Conservation (phyloP, 306 rosid genomes). For the Castanea mollissima region DNA sequence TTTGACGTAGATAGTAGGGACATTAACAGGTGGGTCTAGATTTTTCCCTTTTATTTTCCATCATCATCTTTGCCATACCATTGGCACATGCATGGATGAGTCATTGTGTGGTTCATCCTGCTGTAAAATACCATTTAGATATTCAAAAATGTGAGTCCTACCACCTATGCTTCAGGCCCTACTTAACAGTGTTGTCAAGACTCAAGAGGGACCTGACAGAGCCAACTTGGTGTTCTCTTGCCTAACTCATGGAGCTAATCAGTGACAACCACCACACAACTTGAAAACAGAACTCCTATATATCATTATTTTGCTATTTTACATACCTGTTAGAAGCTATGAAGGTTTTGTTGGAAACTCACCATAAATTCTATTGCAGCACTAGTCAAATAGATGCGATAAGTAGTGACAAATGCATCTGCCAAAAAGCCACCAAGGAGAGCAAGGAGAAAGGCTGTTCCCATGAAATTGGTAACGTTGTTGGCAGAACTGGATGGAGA, state of each 20-base stretch:
- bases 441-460: conserved; percentile 79
- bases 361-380: conserved; percentile 72
- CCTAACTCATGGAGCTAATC: background rate
- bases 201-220: background rate
- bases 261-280: background rate
- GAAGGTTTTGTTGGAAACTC: conserved; percentile 11
- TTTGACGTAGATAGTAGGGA: background rate
- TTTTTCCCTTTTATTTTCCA: conserved; percentile 14
- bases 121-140: conserved; percentile 20
- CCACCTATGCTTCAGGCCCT: background rate
- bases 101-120: conserved; percentile 13
- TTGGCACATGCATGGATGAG: conserved; percentile 7
- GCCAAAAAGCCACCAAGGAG: conserved; percentile 85
- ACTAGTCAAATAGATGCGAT: conserved; percentile 52
- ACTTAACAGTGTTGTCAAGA: conserved; percentile 9
- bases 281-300: background rate
- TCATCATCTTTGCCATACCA: conserved; percentile 24
- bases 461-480: conserved; percentile 84
- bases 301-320: background rate
- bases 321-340: background rate
- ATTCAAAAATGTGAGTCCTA: conserved; percentile 3
- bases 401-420: conserved; percentile 71
- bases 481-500: conserved; percentile 63
- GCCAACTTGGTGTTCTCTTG: background rate
- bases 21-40: conserved; percentile 25